Percentiles rank a stretch among this genome's conserved stretches.
These are phyloP conservation scores for Amaranthus tricolor DNA, from an alignment of 179 eudicot species.

Conservation along the genomic window DNA sequence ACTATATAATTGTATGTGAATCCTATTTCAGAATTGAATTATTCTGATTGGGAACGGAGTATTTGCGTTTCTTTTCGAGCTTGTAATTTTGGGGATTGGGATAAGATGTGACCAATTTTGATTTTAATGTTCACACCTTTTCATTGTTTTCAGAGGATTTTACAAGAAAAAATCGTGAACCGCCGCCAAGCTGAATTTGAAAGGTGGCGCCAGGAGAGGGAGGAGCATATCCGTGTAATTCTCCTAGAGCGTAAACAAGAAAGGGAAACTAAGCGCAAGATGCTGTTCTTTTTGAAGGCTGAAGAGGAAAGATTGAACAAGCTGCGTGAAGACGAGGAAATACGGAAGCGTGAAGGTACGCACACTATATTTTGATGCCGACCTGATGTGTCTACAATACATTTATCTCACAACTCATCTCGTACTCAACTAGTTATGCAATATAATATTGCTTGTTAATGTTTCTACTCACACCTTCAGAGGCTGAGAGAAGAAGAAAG, in stretches of 20 bases:
- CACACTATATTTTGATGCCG: neutral
- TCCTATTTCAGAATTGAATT: neutral
- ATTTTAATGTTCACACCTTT: neutral
- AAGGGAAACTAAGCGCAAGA: conserved; percentile 60
- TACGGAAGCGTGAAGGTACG: conserved; percentile 73
- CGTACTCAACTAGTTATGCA: no score
- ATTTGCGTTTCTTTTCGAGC: neutral
- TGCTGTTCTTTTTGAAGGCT: conserved; percentile 55
- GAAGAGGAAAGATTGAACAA: conserved; percentile 71
- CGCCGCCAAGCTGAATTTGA: conserved; percentile 51
- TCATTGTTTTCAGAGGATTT: conserved; percentile 33
- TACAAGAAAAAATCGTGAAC: conserved; percentile 50
- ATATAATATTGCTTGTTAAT: neutral
- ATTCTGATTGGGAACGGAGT: no score
- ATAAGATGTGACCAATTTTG: neutral
- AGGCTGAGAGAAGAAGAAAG: conserved; percentile 71
- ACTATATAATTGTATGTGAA: neutral
- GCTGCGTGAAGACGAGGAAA: conserved; percentile 74
- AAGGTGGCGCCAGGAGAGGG: conserved; percentile 56
- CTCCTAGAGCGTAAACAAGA: conserved; percentile 57
- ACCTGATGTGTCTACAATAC: neutral
- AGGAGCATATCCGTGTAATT: conserved; percentile 42
- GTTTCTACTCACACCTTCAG: conserved; percentile 33
- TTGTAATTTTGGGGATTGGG: neutral
- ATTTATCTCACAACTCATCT: neutral